Percentiles rank a stretch among this genome's conserved stretches.
Conservation (phyloP, 345 rosid species). For the Bruguiera sexangula region DNA sequence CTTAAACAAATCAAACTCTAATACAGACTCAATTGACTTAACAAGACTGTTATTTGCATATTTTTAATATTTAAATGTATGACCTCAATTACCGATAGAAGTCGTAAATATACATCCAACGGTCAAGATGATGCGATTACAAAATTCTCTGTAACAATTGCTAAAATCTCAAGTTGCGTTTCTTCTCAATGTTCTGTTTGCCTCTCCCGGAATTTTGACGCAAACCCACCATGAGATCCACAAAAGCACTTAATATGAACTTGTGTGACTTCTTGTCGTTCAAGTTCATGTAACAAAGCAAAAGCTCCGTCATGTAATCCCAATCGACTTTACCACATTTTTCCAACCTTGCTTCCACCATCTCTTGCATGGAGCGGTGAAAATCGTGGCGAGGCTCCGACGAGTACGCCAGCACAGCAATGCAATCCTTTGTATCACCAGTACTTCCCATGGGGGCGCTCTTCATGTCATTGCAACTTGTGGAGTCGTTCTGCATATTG, state of each 20-base stretch:
- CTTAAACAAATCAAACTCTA: too few species aligned
- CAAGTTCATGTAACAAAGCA: slow-evolving; percentile 64
- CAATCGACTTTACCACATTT: slow-evolving; percentile 46
- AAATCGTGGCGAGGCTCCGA: slow-evolving; percentile 60
- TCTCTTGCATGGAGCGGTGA: slow-evolving; percentile 67
- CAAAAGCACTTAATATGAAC: slow-evolving; percentile 74
- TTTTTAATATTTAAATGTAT: too few species aligned
- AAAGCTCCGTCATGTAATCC: slow-evolving; percentile 84
- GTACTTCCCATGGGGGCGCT: not conserved
- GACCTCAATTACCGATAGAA: too few species aligned
- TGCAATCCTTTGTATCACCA: slow-evolving; percentile 24
- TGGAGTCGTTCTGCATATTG: not conserved
- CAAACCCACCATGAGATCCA: slow-evolving; percentile 48
- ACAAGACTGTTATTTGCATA: too few species aligned
- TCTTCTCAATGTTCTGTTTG: slow-evolving; percentile 22
- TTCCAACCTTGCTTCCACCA: slow-evolving; percentile 53
- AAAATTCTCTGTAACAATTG: too few species aligned
- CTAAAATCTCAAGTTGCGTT: slow-evolving; percentile 22
- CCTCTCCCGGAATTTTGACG: slow-evolving; percentile 26
- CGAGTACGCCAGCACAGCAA: slow-evolving; percentile 51
- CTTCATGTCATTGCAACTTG: not conserved
- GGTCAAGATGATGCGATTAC: too few species aligned
- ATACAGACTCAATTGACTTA: too few species aligned
- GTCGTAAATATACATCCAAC: too few species aligned
- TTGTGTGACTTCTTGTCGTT: slow-evolving; percentile 67